A percentile compares a stretch with the other conserved stretches of the same genome.
These are phyloP conservation scores for Phylloporus rhodoxanthus DNA, from an alignment of 768 basidiomycete genomes.

Conservation along the genomic window DNA sequence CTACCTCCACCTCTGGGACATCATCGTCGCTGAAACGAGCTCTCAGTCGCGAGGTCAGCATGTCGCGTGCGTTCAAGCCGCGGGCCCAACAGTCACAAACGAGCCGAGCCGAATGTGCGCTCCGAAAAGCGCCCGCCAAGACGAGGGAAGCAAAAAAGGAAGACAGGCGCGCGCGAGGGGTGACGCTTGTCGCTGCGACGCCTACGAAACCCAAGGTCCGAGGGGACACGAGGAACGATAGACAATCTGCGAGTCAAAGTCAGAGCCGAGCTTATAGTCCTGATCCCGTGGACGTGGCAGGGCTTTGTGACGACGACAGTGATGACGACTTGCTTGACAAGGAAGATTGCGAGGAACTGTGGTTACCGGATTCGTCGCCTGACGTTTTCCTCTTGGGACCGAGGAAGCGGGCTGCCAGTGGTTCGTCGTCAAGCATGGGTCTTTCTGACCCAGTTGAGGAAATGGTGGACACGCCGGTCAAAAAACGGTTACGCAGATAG, in stretches of 20 bases:
- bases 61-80: conserved; percentile 65
- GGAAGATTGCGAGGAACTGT: conserved; percentile 37
- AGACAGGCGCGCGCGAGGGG: conserved; percentile 6
- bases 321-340: conserved; percentile 7
- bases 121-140: conserved; percentile 14
- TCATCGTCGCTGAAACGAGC: conserved; percentile 42
- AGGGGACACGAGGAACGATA: conserved; percentile 5
- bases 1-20: conserved; percentile 30
- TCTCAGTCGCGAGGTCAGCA: conserved; percentile 69
- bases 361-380: conserved; percentile 39
- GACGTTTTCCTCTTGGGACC: conserved; percentile 32
- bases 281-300: not conserved
- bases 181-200: conserved; percentile 50
- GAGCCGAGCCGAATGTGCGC: conserved; percentile 10
- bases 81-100: conserved; percentile 18
- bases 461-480: conserved; percentile 19
- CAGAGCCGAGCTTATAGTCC: conserved; percentile 5
- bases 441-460: conserved; percentile 15
- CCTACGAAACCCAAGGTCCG: conserved; percentile 38
- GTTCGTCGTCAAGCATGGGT: conserved; percentile 23
- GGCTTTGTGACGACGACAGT: not conserved
- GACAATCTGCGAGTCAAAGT: conserved; percentile 6
- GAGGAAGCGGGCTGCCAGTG: conserved; percentile 24
- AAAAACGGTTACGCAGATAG: conserved; percentile 21
- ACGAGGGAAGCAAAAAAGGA: conserved; percentile 8